phyloP scores from a whole-genome alignment of 192 early-diverging fungal genomes.

The Mortierella claussenii region DNA sequence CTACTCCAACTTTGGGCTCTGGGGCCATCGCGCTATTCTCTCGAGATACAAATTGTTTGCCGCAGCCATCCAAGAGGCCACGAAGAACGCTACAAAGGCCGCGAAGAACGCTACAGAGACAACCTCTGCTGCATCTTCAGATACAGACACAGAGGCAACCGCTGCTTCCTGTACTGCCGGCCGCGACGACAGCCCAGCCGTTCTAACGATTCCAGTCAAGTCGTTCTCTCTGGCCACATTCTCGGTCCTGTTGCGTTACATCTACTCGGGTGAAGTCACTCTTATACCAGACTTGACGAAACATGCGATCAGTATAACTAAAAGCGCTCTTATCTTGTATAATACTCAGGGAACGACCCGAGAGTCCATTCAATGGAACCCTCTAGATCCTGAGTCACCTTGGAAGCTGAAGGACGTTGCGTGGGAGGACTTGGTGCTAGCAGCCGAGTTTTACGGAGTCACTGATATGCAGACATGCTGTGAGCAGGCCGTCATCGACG shows the following conservation, averaged over 20 bases:
- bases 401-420: slow-evolving; percentile 18
- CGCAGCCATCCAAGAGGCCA: not conserved
- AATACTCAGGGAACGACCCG: not conserved
- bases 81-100: not conserved
- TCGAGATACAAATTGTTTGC: slow-evolving; percentile 2
- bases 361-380: not conserved
- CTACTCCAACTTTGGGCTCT: slow-evolving; percentile 3
- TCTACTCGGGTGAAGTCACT: slow-evolving; percentile 12
- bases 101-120: not conserved
- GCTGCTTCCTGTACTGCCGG: no score
- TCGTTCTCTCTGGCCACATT: slow-evolving; percentile 8
- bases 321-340: not conserved
- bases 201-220: not conserved
- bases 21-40: slow-evolving; percentile 9
- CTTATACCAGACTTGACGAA: not conserved
- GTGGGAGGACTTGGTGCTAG: slow-evolving; percentile 5
- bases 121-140: no score
- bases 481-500: not conserved
- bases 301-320: not conserved
- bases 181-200: no score
- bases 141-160: not conserved
- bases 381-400: not conserved
- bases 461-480: slow-evolving; percentile 2
- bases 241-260: slow-evolving; percentile 4
- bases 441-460: slow-evolving; percentile 6